phyloP scores from a whole-genome alignment of 371 early-diverging fungal species.

The Mortierella sp. region DNA sequence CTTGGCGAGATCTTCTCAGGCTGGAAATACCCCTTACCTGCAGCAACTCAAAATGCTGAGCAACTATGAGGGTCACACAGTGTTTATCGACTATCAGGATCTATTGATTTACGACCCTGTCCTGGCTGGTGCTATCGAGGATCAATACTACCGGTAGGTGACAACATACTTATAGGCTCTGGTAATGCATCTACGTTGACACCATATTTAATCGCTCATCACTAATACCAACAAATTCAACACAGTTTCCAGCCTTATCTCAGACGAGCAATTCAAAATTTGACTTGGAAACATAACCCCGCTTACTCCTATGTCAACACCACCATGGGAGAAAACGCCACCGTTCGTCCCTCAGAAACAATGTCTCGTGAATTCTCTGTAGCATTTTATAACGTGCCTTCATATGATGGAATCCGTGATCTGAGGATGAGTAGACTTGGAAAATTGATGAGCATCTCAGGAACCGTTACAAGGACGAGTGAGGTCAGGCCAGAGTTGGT shows the following conservation, averaged over 20 bases:
- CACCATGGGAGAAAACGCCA: constrained; percentile 32
- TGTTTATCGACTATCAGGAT: constrained; percentile 86
- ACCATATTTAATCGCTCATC: not conserved
- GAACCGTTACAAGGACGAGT: constrained; percentile 98
- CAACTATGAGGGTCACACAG: constrained; percentile 71
- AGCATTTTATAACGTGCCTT: constrained; percentile 80
- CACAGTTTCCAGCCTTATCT: constrained; percentile 87
- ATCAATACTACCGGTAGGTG: constrained; percentile 82
- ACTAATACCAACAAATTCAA: not conserved
- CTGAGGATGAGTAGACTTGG: constrained; percentile 90
- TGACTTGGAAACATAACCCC: constrained; percentile 77
- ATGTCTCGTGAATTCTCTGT: constrained; percentile 79
- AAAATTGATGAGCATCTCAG: constrained; percentile 89
- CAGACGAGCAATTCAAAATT: constrained; percentile 84
- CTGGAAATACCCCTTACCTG: constrained; percentile 61
- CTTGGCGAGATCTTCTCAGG: constrained; percentile 37
- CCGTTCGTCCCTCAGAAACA: constrained; percentile 32
- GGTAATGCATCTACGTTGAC: not conserved
- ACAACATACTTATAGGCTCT: not conserved
- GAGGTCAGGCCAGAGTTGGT: constrained; percentile 98
- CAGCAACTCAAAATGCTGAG: constrained; percentile 71
- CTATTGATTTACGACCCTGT: constrained; percentile 71
- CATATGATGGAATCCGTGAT: constrained; percentile 83
- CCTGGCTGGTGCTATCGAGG: constrained; percentile 76
- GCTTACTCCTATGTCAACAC: constrained; percentile 68